Base-by-base conservation (phyloP, 2,329 filamentous ascomycete species). In the Epichloe gansuensis region DNA sequence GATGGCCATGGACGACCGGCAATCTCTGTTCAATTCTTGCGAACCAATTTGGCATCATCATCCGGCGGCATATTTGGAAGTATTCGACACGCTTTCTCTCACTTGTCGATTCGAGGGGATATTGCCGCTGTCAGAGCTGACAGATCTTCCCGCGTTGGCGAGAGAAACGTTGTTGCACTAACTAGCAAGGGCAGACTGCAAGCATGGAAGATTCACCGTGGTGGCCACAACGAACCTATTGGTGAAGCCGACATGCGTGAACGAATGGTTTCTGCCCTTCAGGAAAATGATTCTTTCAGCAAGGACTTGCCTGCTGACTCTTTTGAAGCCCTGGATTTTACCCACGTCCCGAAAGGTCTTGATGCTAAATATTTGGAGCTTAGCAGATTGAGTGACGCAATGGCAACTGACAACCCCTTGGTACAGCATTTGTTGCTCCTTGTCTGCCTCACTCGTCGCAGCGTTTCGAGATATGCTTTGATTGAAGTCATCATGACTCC, bases 131-230 rank as follows among this genome's bases (percentile, higher is more conserved):
- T 95, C 39, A 81, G 83, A 58, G 82, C 89, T 27, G 87, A 87
- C 43, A 75, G 79, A 50, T 82, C 84, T 9, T 74, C 77, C 39
- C 80, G 82, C 53, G 82, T 89, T 56, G 90, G 89, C 25, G 89
- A 96, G 67, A 83, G 90, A 63, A 88, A 90, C 59, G 76, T 95
- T 36, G 78, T 95, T 46, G 82, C 90, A 39, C 81, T 84, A 13
- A 93, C 89, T 2, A 77, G 81, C 51, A 84, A 84, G 59, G 91
- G 87, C 31, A 78, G 83, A 53, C 71, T 98, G 27, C 85, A 94
- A 60, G 77, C 84, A 7, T 98, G 93, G 93, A 87, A 85, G 62
- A 76, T 96, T 43, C 89, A 91, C 61, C 88, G 91, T 66, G 87
- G 87, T 55, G 90, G 90, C 36, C 87, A 90, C 58, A 84, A 89